Conservation (phyloP, 2,329 filamentous ascomycete species). For the Paraphoma chrysanthemicola region DNA sequence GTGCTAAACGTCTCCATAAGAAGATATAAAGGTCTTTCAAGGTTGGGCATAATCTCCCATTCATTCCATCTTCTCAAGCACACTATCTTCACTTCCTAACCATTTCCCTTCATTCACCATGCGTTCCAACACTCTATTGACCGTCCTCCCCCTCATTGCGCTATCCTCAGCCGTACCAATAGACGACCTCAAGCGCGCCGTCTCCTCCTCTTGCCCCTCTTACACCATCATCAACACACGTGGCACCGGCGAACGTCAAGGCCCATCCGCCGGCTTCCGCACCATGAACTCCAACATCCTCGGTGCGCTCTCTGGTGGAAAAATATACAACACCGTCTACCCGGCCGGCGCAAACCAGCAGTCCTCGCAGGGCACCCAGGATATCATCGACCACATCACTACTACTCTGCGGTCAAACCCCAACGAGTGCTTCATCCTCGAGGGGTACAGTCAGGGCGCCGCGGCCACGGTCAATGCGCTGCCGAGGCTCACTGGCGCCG, state of each 20-base stretch:
- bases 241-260: slow-evolving; percentile 26
- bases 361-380: slow-evolving; percentile 32
- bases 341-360: slow-evolving; percentile 36
- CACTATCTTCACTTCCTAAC: neutral
- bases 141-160: slow-evolving; percentile 14
- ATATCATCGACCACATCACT: slow-evolving; percentile 45
- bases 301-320: slow-evolving; percentile 38
- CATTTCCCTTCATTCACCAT: slow-evolving; percentile 10
- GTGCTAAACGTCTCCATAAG: neutral
- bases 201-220: slow-evolving; percentile 16
- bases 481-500: slow-evolving; percentile 36
- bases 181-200: slow-evolving; percentile 14
- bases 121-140: slow-evolving; percentile 14
- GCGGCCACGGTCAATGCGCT: slow-evolving; percentile 46
- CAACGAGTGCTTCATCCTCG: slow-evolving; percentile 45
- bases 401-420: slow-evolving; percentile 29
- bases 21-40: neutral
- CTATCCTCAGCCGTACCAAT: slow-evolving; percentile 16
- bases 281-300: slow-evolving; percentile 43
- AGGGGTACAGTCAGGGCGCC: slow-evolving; percentile 49
- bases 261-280: slow-evolving; percentile 31
- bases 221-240: slow-evolving; percentile 35
- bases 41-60: neutral
- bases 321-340: slow-evolving; percentile 46
- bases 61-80: neutral